Base-by-base conservation (phyloP, 495 filamentous ascomycete genomes). In the Trichoderma erinaceum region DNA sequence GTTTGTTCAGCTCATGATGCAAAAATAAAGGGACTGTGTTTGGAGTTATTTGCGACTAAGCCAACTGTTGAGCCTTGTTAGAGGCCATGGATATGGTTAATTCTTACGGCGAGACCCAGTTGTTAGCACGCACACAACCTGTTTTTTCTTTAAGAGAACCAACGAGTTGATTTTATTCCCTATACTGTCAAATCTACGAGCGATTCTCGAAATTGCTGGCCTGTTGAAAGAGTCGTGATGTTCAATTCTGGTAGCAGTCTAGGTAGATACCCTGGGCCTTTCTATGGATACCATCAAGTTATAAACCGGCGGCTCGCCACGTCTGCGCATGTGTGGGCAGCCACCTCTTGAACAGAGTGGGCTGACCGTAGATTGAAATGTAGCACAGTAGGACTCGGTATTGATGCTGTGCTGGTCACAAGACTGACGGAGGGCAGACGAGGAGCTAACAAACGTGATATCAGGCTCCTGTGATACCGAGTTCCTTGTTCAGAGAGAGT, bases 1-100 rank as follows among this genome's bases (percentile, higher is more conserved):
- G 83, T 99, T 99, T 78, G 95, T 99, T 73, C 95, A 99, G 84
- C 89, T 99, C 76, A 99, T 99, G 95, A 97, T 99, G 94, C 95
- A 99, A 88, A 99, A 99, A 85, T 98, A 91, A 91, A 85, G 25
- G 78, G n/a, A 43, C 21, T 13, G 25, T 32, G 56, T 61, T 25
- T 61, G 56, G 56, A 61, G 56, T 61, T 61, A 3, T 61, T 29
- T 61, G 56, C 56, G 56, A 18, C 56, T 61, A 61, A 15, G 56
- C 56, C 56, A 61, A 29, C 56, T 61, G 16, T 61, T 32, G 23
- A 32, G 56, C 56, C 56, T 15, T 16, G 12, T 32, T 32, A 61
- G 56, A 32, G 56, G 56, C 56, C 56, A 61, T 61, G 56, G 25
- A 61, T 61, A 32, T 61, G 56, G 56, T 32, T 61, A 13, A 61